A percentile compares a stretch with the other conserved stretches of the same genome.
Evolutionary conservation across 768 basidiomycete genomes (phyloP).

Genomic region (Kwoniella bestiolae): DNA sequence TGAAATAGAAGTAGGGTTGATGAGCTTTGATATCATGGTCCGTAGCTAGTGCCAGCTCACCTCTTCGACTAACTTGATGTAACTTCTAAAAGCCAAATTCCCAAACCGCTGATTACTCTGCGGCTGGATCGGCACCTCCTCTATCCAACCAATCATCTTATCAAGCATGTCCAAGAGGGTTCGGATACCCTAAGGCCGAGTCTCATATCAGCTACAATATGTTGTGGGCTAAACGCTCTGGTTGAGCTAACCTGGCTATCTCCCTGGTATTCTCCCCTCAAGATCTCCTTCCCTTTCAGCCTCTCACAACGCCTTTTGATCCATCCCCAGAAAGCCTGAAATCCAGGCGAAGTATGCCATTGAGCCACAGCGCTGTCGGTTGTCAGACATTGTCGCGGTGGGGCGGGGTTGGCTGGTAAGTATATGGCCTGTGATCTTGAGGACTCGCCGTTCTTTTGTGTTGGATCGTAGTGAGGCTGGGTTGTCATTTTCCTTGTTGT

Average conservation of each 20-base stretch:
- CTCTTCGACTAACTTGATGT: constrained; percentile 78
- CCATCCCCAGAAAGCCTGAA: constrained; percentile 74
- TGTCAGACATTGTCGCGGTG: constrained; percentile 35
- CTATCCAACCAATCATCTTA: constrained; percentile 72
- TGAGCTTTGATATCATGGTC: not conserved
- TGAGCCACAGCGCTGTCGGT: constrained; percentile 63
- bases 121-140: constrained; percentile 74
- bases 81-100: constrained; percentile 85
- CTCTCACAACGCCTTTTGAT: constrained; percentile 75
- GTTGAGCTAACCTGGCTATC: constrained; percentile 15
- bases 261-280: constrained; percentile 57
- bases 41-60: constrained; percentile 57
- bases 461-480: not conserved
- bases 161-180: constrained; percentile 67
- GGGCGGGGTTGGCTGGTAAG: constrained; percentile 25
- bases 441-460: constrained; percentile 4
- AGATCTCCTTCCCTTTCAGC: constrained; percentile 69
- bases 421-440: constrained; percentile 3
- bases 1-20: constrained; percentile 18
- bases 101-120: constrained; percentile 81
- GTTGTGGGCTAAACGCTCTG: not conserved
- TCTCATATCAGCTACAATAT: constrained; percentile 5
- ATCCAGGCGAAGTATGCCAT: constrained; percentile 77
- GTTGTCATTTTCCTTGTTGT: not conserved
- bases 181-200: constrained; percentile 46